Evolutionary conservation across 805 yeast genomes (phyloP).

Genomic region (Candida adriatica): DNA sequence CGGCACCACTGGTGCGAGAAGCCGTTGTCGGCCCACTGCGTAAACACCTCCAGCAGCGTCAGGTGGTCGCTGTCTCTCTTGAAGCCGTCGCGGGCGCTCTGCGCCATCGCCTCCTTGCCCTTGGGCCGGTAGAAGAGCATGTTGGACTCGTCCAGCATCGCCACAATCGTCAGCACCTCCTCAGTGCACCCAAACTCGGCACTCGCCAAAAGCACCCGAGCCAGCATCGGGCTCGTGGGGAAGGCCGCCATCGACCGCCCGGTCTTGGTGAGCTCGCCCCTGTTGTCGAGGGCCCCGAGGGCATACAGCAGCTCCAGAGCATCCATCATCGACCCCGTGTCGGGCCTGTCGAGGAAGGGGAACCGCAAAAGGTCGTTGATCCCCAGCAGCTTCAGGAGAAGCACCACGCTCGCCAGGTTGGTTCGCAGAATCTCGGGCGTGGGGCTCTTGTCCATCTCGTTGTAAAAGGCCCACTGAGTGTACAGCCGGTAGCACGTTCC

Average conservation of each 20-base stretch:
- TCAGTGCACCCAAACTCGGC: slow-evolving; percentile 52
- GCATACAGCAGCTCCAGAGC: slow-evolving; percentile 80
- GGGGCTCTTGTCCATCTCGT: slow-evolving; percentile 73
- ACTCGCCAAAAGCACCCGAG: slow-evolving; percentile 66
- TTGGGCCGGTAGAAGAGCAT: slow-evolving; percentile 66
- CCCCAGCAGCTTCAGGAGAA: slow-evolving; percentile 76
- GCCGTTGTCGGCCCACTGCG: slow-evolving; percentile 66
- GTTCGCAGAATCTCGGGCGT: slow-evolving; percentile 90
- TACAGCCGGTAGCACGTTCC: slow-evolving; percentile 90
- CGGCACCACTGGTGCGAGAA: slow-evolving; percentile 76
- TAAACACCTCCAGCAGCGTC: slow-evolving; percentile 64
- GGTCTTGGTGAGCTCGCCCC: slow-evolving; percentile 67
- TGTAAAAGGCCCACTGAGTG: slow-evolving; percentile 73
- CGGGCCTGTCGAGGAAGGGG: slow-evolving; percentile 90
- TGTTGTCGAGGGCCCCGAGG: slow-evolving; percentile 76
- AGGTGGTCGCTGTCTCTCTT: slow-evolving; percentile 63
- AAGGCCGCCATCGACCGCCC: slow-evolving; percentile 88
- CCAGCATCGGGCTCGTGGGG: slow-evolving; percentile 87
- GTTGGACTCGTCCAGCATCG: slow-evolving; percentile 79
- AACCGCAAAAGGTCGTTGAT: slow-evolving; percentile 74
- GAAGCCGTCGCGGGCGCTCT: slow-evolving; percentile 53
- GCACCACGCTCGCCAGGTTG: slow-evolving; percentile 68
- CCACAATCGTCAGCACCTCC: slow-evolving; percentile 65
- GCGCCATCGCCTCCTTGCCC: slow-evolving; percentile 60
- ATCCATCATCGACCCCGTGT: slow-evolving; percentile 60